Evolutionary conservation across 192 early-diverging fungal species (phyloP).

Genomic region (Phycomyces nitens): DNA sequence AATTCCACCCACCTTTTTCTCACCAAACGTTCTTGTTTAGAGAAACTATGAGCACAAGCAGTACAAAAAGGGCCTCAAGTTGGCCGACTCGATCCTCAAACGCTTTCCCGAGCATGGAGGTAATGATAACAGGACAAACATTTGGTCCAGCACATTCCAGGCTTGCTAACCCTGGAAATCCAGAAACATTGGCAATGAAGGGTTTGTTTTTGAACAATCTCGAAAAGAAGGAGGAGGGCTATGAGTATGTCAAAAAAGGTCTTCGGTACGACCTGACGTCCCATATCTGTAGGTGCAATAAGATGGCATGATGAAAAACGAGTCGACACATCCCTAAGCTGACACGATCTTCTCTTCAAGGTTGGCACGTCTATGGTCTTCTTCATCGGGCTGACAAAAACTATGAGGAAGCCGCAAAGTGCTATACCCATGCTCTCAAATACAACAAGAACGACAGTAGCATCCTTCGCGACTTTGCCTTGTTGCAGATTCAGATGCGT

Average conservation of each 20-base stretch:
- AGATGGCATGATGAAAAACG: neutral
- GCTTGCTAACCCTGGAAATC: too few relatives aligned
- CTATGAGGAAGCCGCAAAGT: slow-evolving; percentile 88
- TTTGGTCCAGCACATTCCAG: too few relatives aligned
- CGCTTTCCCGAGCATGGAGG: slow-evolving; percentile 91
- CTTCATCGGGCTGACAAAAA: slow-evolving; percentile 89
- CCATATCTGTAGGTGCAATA: slow-evolving; percentile 71
- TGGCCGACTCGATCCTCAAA: slow-evolving; percentile 87
- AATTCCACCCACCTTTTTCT: neutral
- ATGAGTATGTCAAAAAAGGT: slow-evolving; percentile 83
- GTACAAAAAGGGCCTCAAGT: slow-evolving; percentile 93
- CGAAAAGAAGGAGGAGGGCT: slow-evolving; percentile 90
- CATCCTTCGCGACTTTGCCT: slow-evolving; percentile 86
- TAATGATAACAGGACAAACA: slow-evolving; percentile 33
- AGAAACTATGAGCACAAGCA: slow-evolving; percentile 94
- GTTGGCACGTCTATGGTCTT: slow-evolving; percentile 97
- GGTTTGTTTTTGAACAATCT: slow-evolving; percentile 87
- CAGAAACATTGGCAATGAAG: slow-evolving; percentile 93
- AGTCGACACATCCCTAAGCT: too few relatives aligned
- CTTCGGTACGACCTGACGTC: slow-evolving; percentile 75
- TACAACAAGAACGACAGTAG: slow-evolving; percentile 78
- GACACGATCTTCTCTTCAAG: slow-evolving; percentile 33
- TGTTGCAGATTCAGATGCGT: slow-evolving; percentile 84
- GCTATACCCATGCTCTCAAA: slow-evolving; percentile 85
- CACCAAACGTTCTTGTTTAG: slow-evolving; percentile 44